A percentile compares a stretch with the other conserved stretches of the same genome.
These are phyloP conservation scores for Bisporella sp. DNA, from an alignment of 2,329 filamentous ascomycete genomes.

Conservation along the genomic window DNA sequence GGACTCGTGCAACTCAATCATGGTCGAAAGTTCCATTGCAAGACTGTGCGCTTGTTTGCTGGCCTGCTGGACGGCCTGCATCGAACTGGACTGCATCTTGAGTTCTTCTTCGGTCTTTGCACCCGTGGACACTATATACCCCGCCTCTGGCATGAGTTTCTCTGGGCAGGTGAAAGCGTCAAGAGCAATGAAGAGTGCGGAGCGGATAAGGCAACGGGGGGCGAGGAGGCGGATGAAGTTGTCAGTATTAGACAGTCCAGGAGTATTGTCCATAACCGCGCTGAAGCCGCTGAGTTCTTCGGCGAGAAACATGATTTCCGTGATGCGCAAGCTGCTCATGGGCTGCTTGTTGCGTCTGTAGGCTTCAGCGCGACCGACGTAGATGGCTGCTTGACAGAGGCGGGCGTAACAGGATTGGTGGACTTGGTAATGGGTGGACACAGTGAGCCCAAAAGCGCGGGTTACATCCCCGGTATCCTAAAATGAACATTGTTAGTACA, in stretches of 20 bases:
- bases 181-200: conserved; percentile 23
- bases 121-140: too few relatives aligned
- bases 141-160: conserved; percentile 20
- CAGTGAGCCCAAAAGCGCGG: conserved; percentile 23
- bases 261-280: not conserved
- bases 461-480: conserved; percentile 33
- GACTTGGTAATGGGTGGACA: conserved; percentile 35
- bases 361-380: conserved; percentile 27
- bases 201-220: conserved; percentile 22
- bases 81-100: conserved; percentile 21
- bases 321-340: conserved; percentile 19
- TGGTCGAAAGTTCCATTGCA: conserved; percentile 23
- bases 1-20: conserved; percentile 14
- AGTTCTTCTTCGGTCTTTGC: conserved; percentile 19
- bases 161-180: conserved; percentile 22
- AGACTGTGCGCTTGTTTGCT: conserved; percentile 23
- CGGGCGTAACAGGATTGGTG: conserved; percentile 41
- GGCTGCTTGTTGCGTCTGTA: conserved; percentile 16
- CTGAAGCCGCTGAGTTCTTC: conserved; percentile 15
- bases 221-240: conserved; percentile 21
- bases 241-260: not conserved
- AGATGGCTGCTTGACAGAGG: conserved; percentile 34
- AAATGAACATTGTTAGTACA: conserved; percentile 1
- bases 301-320: conserved; percentile 18
- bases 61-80: conserved; percentile 27